Base-by-base conservation (phyloP, 192 early-diverging fungal genomes). In the Podila epicladia region DNA sequence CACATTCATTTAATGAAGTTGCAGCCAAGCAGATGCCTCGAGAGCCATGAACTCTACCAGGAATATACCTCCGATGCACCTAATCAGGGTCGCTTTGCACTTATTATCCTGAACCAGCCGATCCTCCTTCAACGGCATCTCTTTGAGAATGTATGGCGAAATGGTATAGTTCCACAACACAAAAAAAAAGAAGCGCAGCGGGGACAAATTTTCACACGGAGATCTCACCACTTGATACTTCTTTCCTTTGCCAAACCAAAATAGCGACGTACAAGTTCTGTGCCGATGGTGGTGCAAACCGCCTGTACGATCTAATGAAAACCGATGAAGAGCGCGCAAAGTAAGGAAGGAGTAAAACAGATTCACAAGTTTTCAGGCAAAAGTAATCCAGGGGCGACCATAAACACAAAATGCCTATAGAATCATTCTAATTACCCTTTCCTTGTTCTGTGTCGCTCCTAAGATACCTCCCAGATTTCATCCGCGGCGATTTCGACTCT, bases 241-340 rank as follows among this genome's bases (percentile, higher is more conserved):
- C 15, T 8, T 45, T 33, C 33, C 33, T 33, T 33, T 41, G 33
- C 33, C 33, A 33, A 41, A 45, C 15, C 15, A 9, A 41, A 45
- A 45, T 3, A 92, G 91, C 92, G 41, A 62, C 75, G 5, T 82
- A 84, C 22, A 70, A 86, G 22, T 78, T 97, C 49, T 95, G 95
- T 73, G 93, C 95, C 0, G 97, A 98, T 65, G 97, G 97, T 20
- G 97, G 95, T 12, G 93, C 93, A 31, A 98, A 98, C 77, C 88
- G 92, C 28, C 82, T 98, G 29, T 96, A 91, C 62, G 90, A 94
- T 59, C 62, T 88, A 4, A 87, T 95, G 63, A 55, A 79, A n/a
- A 72, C 74, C 4, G 80, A 73, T 33, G 82, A 74, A 32, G 85
- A 85, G 22, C 78, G 86, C 49, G 45, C 22, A 59, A 68, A 68